Conservation (phyloP, 2,329 filamentous ascomycete genomes). For the Pseudocercospora cruenta region DNA sequence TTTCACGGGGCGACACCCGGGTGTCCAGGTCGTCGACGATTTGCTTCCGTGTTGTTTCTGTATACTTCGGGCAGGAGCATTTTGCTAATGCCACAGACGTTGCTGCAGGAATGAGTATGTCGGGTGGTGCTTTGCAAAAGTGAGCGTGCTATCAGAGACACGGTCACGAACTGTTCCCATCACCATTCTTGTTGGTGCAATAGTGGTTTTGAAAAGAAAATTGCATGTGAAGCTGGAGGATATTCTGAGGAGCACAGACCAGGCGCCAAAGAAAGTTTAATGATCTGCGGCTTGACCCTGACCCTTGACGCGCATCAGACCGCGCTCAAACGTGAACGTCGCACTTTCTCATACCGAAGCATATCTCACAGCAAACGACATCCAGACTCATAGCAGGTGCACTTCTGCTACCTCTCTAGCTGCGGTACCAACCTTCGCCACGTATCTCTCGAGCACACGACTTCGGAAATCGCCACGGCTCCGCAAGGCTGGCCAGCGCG, state of each 20-base stretch:
- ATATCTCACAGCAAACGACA: conserved; percentile 1
- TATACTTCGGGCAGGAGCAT: neutral
- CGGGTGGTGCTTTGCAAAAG: too few species aligned
- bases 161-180: too few species aligned
- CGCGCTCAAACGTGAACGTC: neutral
- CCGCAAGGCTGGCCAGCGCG: neutral
- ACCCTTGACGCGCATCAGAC: neutral
- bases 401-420: neutral
- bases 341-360: neutral
- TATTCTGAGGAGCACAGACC: too few species aligned
- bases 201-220: too few species aligned
- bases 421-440: neutral
- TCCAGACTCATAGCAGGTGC: neutral
- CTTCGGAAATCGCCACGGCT: neutral
- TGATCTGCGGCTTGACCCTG: neutral
- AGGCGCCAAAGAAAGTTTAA: neutral
- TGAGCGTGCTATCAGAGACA: too few species aligned
- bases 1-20: too few species aligned
- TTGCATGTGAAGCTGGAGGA: too few species aligned
- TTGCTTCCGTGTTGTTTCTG: neutral
- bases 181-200: too few species aligned
- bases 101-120: too few species aligned
- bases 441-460: neutral
- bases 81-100: neutral
- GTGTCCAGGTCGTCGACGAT: neutral